Conservation (phyloP, 805 yeast species). For the Kregervanrija fluxuum region DNA sequence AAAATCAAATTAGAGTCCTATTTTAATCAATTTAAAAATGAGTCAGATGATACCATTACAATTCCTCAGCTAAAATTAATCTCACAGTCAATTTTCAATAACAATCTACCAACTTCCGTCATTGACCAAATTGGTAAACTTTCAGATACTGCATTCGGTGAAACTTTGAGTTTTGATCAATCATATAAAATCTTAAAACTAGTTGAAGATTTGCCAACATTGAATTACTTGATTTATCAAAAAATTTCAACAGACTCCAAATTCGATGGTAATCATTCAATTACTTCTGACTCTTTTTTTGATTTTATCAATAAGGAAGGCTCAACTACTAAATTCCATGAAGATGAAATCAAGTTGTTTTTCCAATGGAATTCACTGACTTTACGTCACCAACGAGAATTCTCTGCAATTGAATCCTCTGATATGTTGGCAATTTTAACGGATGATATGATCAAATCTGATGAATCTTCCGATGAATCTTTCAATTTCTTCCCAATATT, state of each 20-base stretch:
- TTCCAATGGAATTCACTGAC: constrained; percentile 30
- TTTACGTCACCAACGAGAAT: constrained; percentile 17
- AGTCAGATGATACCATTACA: constrained; percentile 12
- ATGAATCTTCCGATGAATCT: constrained; percentile 35
- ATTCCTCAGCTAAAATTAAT: constrained; percentile 15
- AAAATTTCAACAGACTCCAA: constrained; percentile 19
- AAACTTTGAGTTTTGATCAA: constrained; percentile 39
- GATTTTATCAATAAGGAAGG: constrained; percentile 16
- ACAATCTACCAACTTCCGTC: constrained; percentile 39
- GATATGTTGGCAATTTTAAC: constrained; percentile 37
- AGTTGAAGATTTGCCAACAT: constrained; percentile 29
- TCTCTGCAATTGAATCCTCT: constrained; percentile 22
- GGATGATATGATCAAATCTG: constrained; percentile 43
- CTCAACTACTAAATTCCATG: constrained; percentile 12
- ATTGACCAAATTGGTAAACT: constrained; percentile 49
- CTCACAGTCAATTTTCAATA: constrained; percentile 21
- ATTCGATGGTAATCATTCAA: constrained; percentile 14
- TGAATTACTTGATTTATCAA: constrained; percentile 25
- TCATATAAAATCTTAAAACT: constrained; percentile 41
- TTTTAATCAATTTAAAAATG: constrained; percentile 11
- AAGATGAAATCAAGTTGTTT: constrained; percentile 26
- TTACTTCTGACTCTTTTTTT: constrained; percentile 20
- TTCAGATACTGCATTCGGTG: constrained; percentile 30
- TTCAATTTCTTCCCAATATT: constrained; percentile 57
- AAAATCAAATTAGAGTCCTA: constrained; percentile 18